Base-by-base conservation (phyloP, 2,329 filamentous ascomycete species). In the Sclerotiophoma versabilis region DNA sequence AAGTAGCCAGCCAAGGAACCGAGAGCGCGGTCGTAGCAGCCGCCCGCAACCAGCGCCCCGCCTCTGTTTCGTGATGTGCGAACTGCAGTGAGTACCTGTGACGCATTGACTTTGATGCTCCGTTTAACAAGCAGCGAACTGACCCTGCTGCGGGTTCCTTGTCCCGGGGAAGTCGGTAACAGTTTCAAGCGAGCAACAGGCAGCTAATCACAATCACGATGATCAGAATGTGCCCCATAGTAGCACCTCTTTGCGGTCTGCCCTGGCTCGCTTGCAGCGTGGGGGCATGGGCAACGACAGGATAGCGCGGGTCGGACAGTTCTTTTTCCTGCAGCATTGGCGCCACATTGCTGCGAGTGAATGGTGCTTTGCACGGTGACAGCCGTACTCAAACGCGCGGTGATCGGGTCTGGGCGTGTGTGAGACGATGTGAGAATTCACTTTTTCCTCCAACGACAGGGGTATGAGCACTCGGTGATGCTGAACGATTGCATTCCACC, bases 111-210 rank as follows among this genome's bases (percentile, higher is more conserved):
- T 43, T 39, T 56, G 56, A 60, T 51, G 59, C 58, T 58, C 55
- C 19, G 45, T 34, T 49, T 20, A 38, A 49, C 51, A 32, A 36
- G 22, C 39, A 45, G 29, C 29, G 41, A n/a, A 39, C n/a, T 17
- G 38, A 14, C 39, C 20, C 44, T 49, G 33, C 27, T 44, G 44
- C 45, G 27, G 38, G 20, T 23, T 17, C 42, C 49, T 20, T 43
- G 58, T 47, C 22, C 59, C 70, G 69, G 70, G 71, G 65, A 72
- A 70, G 66, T n/a, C 70, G 71, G 65, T 62, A 66, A 53, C 58
- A 46, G 61, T 38, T 36, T 60, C 62, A 62, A 70, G 66, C 61
- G 64, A 69, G 58, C 53, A 51, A 33, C 52, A 44, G 42, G 52
- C 56, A 57, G 51, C 61, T 47, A 61, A 65, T 59, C 48, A 42